A percentile compares a stretch with the other conserved stretches of the same genome.
Evolutionary conservation across 2,329 filamentous ascomycete genomes (phyloP).

Genomic region (Penicillium sclerotiorum): DNA sequence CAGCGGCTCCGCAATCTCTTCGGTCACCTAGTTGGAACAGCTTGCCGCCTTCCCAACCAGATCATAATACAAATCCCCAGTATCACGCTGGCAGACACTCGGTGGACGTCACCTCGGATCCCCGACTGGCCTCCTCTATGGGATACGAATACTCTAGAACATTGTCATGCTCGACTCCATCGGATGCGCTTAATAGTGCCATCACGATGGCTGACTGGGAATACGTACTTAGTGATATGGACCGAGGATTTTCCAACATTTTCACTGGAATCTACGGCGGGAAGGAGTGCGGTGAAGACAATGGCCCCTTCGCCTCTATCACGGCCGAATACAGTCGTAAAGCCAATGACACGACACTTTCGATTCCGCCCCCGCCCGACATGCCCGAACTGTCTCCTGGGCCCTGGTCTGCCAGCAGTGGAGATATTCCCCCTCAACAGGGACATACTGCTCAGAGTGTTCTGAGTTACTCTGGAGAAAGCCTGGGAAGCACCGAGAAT

Average conservation of each 20-base stretch:
- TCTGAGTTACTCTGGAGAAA: conserved; percentile 63
- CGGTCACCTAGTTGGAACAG: conserved; percentile 36
- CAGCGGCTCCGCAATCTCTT: conserved; percentile 28
- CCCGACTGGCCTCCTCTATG: conserved; percentile 52
- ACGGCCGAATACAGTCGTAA: conserved; percentile 36
- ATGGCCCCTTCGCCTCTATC: conserved; percentile 38
- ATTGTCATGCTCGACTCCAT: conserved; percentile 49
- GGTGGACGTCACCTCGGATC: conserved; percentile 22
- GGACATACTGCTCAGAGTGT: conserved; percentile 54
- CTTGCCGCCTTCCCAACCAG: conserved; percentile 25
- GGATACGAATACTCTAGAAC: conserved; percentile 31
- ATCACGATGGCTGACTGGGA: conserved; percentile 78
- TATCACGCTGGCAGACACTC: conserved; percentile 22
- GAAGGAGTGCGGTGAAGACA: conserved; percentile 42
- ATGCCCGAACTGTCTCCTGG: conserved; percentile 43
- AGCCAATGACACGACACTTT: conserved; percentile 21
- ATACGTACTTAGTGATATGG: conserved; percentile 74
- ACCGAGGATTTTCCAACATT: conserved; percentile 79
- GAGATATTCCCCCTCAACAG: conserved; percentile 36
- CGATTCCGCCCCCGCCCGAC: conserved; percentile 25
- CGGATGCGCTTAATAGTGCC: conserved; percentile 34
- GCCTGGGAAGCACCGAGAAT: conserved; percentile 58
- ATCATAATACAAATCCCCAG: conserved; percentile 20
- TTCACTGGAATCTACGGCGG: conserved; percentile 57
- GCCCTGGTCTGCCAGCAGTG: conserved; percentile 42